Evolutionary conservation across 192 early-diverging fungal species (phyloP), one percentile per base, ranked within the genome.

Genomic region (Thamnidium elegans): DNA sequence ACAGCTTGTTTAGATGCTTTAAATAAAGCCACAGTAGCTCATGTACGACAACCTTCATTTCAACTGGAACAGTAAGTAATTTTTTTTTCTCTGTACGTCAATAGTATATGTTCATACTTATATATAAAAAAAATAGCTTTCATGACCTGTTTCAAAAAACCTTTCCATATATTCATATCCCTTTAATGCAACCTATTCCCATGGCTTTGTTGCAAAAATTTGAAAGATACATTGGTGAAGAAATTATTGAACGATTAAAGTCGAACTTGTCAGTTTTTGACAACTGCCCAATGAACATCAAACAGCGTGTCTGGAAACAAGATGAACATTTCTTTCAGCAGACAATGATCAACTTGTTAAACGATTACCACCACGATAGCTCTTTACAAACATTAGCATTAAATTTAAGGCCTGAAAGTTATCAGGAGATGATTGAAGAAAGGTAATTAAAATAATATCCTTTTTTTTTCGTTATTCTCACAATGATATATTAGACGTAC

Each of bases 181-280:
- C 74, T 3, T 71, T 72, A 15, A 76, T 85, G 61, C 81, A 79
- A 47, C 71, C 77, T 14, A 70, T 85, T 21, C 81, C 83, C 14
- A 68, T 85, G 58, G 77, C 79, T 8, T 67, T 85, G 3, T 65
- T 85, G 14, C 63, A 74, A 43, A 72, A 76, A 19, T 78, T 74
- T 31, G 79, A 79, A 0, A 70, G 76, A 53, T 62, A 69, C 53
- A 70, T 82, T 15, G 63, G 65, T 8, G 67, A 72, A 3, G 70
- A 68, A 17, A 61, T 71, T n/a, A 55, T 70, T 1, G 32, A 50
- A 20, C 23, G 59, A 30, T 32, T 79, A 7, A 73, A 73, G 21
- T 51, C 50, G 21, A 39, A 77, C 45, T 36, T 60, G 9, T 51
- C 48, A 9, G 23, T 79, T 0, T 79, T 77, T 51, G 56, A 71